These are phyloP conservation scores for Phallus indusiatus DNA, from an alignment of 768 basidiomycete genomes.

Conservation along the genomic window DNA sequence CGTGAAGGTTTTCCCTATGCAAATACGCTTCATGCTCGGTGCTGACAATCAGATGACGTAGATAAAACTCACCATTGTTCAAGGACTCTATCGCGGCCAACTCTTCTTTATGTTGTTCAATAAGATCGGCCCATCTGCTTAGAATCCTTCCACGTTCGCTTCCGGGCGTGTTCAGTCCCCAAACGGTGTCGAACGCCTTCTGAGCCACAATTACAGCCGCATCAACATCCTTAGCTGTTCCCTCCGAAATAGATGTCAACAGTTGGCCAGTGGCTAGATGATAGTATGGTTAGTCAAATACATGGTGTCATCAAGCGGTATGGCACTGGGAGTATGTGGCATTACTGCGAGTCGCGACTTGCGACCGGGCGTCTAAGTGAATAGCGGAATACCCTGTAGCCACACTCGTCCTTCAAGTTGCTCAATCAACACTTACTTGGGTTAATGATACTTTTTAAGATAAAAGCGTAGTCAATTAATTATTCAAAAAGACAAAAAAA, in stretches of 20 bases:
- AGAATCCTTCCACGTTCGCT: conserved; percentile 44
- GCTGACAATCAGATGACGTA: conserved; percentile 5
- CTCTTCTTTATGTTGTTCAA: conserved; percentile 53
- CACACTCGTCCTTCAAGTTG: neutral
- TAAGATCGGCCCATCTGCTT: conserved; percentile 50
- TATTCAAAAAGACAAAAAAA: neutral
- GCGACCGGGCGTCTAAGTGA: neutral
- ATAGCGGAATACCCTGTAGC: neutral
- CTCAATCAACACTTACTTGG: conserved; percentile 29
- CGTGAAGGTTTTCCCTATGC: conserved; percentile 43
- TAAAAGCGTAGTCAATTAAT: neutral
- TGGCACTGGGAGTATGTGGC: no score
- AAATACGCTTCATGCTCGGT: neutral
- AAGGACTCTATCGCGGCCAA: conserved; percentile 67
- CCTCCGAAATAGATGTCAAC: conserved; percentile 49
- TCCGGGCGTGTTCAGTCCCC: conserved; percentile 59
- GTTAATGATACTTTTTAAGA: conserved; percentile 42
- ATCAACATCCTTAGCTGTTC: conserved; percentile 64
- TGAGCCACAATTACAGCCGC: conserved; percentile 60
- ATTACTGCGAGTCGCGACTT: no score
- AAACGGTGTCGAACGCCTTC: conserved; percentile 51
- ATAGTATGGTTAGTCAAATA: conserved; percentile 7
- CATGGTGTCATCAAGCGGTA: neutral
- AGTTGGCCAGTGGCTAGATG: conserved; percentile 51
- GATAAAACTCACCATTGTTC: conserved; percentile 43